phyloP scores from a whole-genome alignment of 1,284 basidiomycete genomes.

The Cryptococcus sp. region DNA sequence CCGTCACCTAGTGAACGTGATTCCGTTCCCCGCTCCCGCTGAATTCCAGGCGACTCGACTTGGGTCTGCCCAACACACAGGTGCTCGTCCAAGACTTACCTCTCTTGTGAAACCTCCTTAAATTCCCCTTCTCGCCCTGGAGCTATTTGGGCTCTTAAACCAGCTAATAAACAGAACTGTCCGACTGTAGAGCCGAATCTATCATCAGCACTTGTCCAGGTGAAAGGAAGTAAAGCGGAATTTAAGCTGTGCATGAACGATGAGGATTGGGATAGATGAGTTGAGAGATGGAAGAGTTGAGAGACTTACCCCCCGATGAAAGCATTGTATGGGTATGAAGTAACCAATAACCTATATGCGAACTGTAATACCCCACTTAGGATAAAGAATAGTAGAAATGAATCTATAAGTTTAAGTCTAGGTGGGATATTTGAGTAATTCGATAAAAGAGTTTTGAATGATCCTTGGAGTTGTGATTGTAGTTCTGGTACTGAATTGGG shows the following conservation, averaged over 20 bases:
- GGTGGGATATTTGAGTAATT: constrained; percentile 78
- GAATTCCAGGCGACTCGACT: neutral
- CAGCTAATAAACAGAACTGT: constrained; percentile 93
- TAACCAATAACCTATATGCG: constrained; percentile 82
- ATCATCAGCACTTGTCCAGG: neutral
- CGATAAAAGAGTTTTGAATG: constrained; percentile 63
- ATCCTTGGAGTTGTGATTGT: constrained; percentile 24
- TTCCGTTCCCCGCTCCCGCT: too few relatives aligned
- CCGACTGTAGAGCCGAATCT: constrained; percentile 92
- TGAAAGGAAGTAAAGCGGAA: neutral
- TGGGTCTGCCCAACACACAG: too few relatives aligned
- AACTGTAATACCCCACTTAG: constrained; percentile 88
- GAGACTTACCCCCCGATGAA: constrained; percentile 83
- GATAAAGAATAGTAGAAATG: constrained; percentile 88
- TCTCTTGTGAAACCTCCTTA: constrained; percentile 87
- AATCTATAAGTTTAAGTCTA: constrained; percentile 88
- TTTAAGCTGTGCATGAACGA: neutral
- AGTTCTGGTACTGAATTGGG: constrained; percentile 3
- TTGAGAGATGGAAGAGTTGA: neutral
- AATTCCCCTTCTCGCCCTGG: constrained; percentile 61
- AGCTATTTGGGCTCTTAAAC: constrained; percentile 86
- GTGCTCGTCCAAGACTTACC: constrained; percentile 65
- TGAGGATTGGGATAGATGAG: constrained; percentile 37
- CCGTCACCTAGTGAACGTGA: too few relatives aligned
- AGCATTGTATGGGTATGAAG: constrained; percentile 94